Percentiles rank a stretch among this genome's conserved stretches.
phyloP scores from a whole-genome alignment of 2,329 filamentous ascomycete genomes.

The Achaetomium macrosporum region DNA sequence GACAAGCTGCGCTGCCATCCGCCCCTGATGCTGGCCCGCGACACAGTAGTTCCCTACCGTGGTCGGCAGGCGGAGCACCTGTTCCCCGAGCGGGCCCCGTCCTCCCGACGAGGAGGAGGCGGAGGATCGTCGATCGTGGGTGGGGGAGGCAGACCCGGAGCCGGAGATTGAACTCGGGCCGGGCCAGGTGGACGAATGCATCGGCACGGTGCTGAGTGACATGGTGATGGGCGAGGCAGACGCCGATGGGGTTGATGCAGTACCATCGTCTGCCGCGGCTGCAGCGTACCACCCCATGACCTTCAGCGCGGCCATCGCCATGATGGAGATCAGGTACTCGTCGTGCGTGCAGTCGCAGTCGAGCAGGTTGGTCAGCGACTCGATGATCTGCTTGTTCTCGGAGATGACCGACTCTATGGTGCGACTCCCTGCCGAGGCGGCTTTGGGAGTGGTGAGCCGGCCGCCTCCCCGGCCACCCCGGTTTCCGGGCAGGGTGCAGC shows the following conservation, averaged over 20 bases:
- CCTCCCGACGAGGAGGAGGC: background rate
- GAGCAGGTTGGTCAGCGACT: conserved; percentile 29
- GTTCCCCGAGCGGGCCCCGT: background rate
- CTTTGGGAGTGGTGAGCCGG: background rate
- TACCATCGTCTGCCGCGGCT: conserved; percentile 16
- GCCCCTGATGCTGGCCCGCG: conserved; percentile 21
- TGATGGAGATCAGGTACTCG: conserved; percentile 29
- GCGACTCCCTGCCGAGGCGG: background rate
- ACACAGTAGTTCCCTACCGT: conserved; percentile 14
- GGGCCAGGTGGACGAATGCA: background rate
- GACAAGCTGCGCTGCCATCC: conserved; percentile 31
- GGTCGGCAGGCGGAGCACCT: conserved; percentile 2
- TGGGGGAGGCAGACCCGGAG: background rate
- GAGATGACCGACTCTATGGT: conserved; percentile 23
- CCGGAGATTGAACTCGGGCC: background rate
- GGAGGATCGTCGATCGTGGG: background rate
- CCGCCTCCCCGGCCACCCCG: too few relatives aligned
- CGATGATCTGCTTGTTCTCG: conserved; percentile 28
- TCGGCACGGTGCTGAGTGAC: background rate
- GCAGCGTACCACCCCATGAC: conserved; percentile 30
- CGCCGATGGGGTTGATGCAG: background rate
- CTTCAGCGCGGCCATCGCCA: conserved; percentile 33
- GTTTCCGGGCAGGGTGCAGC: background rate
- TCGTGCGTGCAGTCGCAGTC: conserved; percentile 31
- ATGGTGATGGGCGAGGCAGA: background rate